Base-by-base conservation (phyloP, 805 yeast species). In the Jamesozyma piceae region DNA sequence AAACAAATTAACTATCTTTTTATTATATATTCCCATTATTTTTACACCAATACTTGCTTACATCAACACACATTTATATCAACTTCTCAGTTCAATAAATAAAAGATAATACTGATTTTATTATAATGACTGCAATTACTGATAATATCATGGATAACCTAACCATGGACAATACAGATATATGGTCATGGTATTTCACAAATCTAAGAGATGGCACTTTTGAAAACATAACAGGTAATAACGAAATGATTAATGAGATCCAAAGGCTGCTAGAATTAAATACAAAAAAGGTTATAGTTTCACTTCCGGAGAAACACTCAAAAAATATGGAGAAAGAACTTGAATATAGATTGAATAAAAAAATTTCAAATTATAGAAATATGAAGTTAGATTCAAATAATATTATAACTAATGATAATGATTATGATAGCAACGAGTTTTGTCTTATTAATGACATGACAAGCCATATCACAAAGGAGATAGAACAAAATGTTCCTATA, bases 111-210 rank as follows among this genome's bases (percentile, higher is more conserved):
- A n/a, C n/a, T n/a, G n/a, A n/a, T n/a, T n/a, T n/a, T n/a, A n/a
- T n/a, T n/a, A n/a, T n/a, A n/a, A n/a, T n/a, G n/a, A n/a, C n/a
- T n/a, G n/a, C n/a, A n/a, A n/a, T n/a, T n/a, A n/a, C n/a, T n/a
- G 28, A 24, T 24, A 8, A 24, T 11, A 8, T 24, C 28, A 24
- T 30, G 17, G 5, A 14, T 30, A 15, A 30, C 33, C 5, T n/a
- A 30, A 14, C 15, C 18, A 30, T 14, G 14, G 26, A 33, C 11
- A 51, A 53, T 20, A 55, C 56, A 30, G 57, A 53, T 3, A 43
- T 63, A 22, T 60, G 63, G 60, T 51, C 60, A 13, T 64, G 67
- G 67, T 63, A 61, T 42, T 34, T 59, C 21, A 43, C 55, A 9
- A 62, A 61, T 28, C 43, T 64, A 8, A 48, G 56, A 35, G 50